Base-by-base conservation (phyloP, 1,139 yeast genomes). In the Hemisphaericaspora lyxosophila region DNA sequence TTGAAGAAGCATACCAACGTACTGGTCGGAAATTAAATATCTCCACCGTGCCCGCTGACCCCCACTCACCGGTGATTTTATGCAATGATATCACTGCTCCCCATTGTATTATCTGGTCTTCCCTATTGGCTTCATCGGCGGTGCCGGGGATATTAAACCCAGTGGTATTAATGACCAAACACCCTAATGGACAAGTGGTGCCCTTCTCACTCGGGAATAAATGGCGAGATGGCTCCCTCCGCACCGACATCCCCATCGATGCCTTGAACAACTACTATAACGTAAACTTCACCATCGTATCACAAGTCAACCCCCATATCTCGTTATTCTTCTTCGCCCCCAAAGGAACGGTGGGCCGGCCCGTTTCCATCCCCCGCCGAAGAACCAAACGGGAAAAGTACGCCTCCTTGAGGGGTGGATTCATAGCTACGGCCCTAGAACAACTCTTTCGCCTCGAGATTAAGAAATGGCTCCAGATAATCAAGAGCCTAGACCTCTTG, bases 121-220 rank as follows among this genome's bases (percentile, higher is more conserved):
- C 90, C 0, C 62, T 85, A 45, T 63, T 85, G 33, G 94, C 94
- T 0, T 81, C 89, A 9, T 78, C 88, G 4, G 94, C 94, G 0
- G 94, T 85, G 7, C 94, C 94, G 0, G 94, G 94, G 0, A 82
- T 85, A n/a, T 63, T 85, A 40, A 82, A 83, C 44, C 95, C 95
- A 0, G 92, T 85, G 20, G 88, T 83, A 5, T 62, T 85, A 38
- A 82, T 85, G 90, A 82, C 79, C 80, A 83, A 82, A 49, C 72
- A 72, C 33, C 66, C 71, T 4, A 67, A 67, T 33, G 56, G 57
- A 4, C 49, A 60, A 32, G 70, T 82, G 5, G 67, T 71, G 3
- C 92, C 95, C 2, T 85, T 82, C 53, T 80, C 85, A 18, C 70
- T 85, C 49, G 94, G 94, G 0, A 79, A 75, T 49, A 80, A 79